Percentiles rank a stretch among this genome's conserved stretches.
Evolutionary conservation across 495 filamentous ascomycete species (phyloP).

Genomic region (Daldinia bambusicola): DNA sequence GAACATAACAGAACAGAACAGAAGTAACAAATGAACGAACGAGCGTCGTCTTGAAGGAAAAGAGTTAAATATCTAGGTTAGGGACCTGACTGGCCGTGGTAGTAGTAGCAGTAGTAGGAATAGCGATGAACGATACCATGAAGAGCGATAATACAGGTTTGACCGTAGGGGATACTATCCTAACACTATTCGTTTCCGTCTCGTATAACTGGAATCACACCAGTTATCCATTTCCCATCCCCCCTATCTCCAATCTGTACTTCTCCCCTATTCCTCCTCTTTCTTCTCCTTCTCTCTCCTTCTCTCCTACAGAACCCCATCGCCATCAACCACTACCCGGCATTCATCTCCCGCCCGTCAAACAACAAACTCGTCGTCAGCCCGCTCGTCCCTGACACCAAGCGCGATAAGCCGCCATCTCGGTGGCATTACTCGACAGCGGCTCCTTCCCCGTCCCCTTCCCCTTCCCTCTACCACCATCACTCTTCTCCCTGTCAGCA

Average conservation of each 20-base stretch:
- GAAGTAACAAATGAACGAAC: neutral
- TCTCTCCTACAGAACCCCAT: neutral
- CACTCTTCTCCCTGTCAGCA: neutral
- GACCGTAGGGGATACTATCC: constrained; percentile 27
- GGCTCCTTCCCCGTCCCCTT: constrained; percentile 16
- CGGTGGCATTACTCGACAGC: constrained; percentile 16
- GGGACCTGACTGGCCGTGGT: neutral
- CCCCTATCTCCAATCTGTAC: neutral
- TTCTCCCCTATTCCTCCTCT: neutral
- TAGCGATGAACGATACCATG: constrained; percentile 34
- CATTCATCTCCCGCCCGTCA: too few species aligned
- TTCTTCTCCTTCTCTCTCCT: neutral
- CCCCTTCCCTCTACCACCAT: constrained; percentile 26
- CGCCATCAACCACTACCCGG: neutral
- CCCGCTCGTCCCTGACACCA: constrained; percentile 31
- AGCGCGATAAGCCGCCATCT: constrained; percentile 36
- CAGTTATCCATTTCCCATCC: neutral
- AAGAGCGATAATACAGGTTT: constrained; percentile 30
- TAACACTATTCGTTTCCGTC: constrained; percentile 20
- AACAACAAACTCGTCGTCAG: neutral
- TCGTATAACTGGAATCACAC: constrained; percentile 14
- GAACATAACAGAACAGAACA: too few species aligned
- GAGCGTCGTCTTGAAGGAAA: neutral
- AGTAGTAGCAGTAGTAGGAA: neutral
- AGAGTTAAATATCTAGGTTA: constrained; percentile 9